Base-by-base conservation (phyloP, 2,329 filamentous ascomycete genomes). In the Phialophora chinensis region DNA sequence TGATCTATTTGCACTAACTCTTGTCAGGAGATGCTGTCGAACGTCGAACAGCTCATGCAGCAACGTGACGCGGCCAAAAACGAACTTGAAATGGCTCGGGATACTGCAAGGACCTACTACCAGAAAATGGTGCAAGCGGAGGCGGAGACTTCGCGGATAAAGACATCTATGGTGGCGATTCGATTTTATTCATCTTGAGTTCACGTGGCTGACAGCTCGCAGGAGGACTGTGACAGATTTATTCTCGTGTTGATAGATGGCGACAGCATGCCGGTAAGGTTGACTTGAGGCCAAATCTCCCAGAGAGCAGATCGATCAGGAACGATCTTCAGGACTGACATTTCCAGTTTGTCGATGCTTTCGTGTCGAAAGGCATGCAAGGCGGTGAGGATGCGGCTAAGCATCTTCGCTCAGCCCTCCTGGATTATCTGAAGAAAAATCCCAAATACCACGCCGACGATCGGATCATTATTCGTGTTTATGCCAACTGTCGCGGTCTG, bases 401-500 rank as follows among this genome's bases (percentile, higher is more conserved):
- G 55, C 66, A 67, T 49, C 70, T 72, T 49, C 70, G 70, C 12
- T 44, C 59, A 23, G 62, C 62, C 20, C 44, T 70, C 17, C 10
- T 65, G 47, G 63, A 66, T 20, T 69, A 70, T 42, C 55, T 65
- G 54, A 64, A 67, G 60, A 66, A 55, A 10, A 65, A 61, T n/a
- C 20, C 66, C 29, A 62, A 67, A 47, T 60, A 72, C 7, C 68
- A 71, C 27, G 71, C 73, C 10, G 74, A 75, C 35, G 66, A 76
- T 23, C 65, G 74, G 50, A 71, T 78, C 6, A 59, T 74, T 4
- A 72, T 81, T 35, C 76, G 77, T 4, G 75, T 81, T 4, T 81
- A 77, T 68, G 78, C 78, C 35, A 81, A 81, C 63, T 54, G 77
- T 11, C 72, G 71, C 23, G 79, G 79, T 0, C 71, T 81, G 17